Evolutionary conservation across 768 basidiomycete genomes (phyloP).

Genomic region (Mycena maculata): DNA sequence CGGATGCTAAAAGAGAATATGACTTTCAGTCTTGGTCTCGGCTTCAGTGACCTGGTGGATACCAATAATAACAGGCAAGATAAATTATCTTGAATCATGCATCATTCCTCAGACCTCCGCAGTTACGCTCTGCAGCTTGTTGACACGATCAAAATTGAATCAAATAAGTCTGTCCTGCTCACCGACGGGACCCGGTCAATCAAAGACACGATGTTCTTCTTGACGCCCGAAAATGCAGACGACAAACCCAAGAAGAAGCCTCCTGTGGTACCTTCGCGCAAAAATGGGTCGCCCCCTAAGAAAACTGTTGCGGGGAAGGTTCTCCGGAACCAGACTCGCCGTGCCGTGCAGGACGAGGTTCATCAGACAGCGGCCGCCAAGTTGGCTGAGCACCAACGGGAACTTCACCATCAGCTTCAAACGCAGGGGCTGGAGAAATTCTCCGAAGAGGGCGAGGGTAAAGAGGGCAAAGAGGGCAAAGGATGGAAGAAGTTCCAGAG

Average conservation of each 20-base stretch:
- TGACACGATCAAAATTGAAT: constrained; percentile 86
- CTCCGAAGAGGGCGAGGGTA: constrained; percentile 82
- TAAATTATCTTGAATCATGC: neutral
- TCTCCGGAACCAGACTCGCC: constrained; percentile 89
- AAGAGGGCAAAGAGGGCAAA: constrained; percentile 87
- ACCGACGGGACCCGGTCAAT: constrained; percentile 87
- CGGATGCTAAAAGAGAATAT: constrained; percentile 80
- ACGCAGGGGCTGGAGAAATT: constrained; percentile 84
- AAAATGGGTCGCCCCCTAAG: constrained; percentile 78
- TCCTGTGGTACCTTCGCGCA: constrained; percentile 59
- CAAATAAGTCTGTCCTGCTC: constrained; percentile 72
- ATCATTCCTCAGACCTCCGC: constrained; percentile 19
- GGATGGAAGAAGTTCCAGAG: constrained; percentile 96
- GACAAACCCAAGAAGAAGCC: constrained; percentile 66
- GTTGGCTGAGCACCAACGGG: constrained; percentile 88
- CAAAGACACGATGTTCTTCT: constrained; percentile 91
- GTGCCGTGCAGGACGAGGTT: constrained; percentile 87
- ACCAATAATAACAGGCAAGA: constrained; percentile 80
- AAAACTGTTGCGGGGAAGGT: constrained; percentile 88
- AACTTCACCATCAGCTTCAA: constrained; percentile 83
- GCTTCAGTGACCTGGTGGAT: constrained; percentile 86
- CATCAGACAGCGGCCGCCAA: constrained; percentile 81
- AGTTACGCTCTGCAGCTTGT: constrained; percentile 91
- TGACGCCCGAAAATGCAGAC: constrained; percentile 69
- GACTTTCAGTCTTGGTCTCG: constrained; percentile 87